Evolutionary conservation across 2,329 filamentous ascomycete species (phyloP).

Genomic region (Beauveria varroae): DNA sequence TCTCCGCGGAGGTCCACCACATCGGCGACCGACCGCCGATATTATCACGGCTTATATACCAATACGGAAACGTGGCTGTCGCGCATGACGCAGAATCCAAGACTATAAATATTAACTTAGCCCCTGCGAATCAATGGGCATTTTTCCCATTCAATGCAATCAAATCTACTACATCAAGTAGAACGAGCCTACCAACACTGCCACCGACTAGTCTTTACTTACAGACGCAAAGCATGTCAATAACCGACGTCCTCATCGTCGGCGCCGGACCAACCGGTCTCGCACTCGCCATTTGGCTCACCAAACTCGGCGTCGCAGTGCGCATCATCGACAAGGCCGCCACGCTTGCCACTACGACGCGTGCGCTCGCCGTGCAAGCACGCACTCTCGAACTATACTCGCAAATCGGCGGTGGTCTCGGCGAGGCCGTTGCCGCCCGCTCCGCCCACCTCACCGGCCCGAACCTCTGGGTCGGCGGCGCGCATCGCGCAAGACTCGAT

Average conservation of each 20-base stretch:
- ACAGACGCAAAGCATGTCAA: neutral
- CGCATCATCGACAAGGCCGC: constrained; percentile 10
- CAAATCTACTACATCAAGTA: too few species aligned
- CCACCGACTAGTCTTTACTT: neutral
- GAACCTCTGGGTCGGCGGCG: constrained; percentile 6
- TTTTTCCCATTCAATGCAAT: too few species aligned
- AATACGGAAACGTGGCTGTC: neutral
- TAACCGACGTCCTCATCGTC: constrained; percentile 7
- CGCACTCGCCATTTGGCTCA: constrained; percentile 10
- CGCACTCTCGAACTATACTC: constrained; percentile 8
- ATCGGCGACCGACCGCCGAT: constrained; percentile 1
- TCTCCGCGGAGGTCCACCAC: neutral
- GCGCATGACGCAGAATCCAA: neutral
- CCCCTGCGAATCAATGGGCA: neutral
- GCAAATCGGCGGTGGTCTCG: neutral
- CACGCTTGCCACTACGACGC: neutral
- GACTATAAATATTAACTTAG: neutral
- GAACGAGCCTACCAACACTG: neutral
- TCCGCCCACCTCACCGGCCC: neutral
- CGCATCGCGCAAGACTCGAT: neutral
- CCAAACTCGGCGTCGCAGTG: constrained; percentile 1
- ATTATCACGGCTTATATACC: neutral
- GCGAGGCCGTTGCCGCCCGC: neutral
- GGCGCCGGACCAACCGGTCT: constrained; percentile 11
- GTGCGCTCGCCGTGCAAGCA: constrained; percentile 4